Conservation (phyloP, 495 filamentous ascomycete genomes). For the Penicillium cataractarum region DNA sequence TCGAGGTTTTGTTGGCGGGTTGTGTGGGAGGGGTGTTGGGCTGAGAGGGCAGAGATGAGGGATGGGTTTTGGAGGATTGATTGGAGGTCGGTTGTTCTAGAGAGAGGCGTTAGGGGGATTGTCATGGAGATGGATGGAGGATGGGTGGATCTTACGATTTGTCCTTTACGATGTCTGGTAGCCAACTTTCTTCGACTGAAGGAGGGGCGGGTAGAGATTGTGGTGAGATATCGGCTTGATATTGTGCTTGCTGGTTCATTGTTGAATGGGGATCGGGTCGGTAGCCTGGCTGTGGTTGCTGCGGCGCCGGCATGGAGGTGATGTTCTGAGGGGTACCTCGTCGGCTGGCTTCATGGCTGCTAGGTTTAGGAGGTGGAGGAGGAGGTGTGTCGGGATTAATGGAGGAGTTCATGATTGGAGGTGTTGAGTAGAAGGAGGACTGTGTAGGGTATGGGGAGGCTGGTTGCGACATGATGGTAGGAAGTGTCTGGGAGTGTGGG, state of each 20-base stretch:
- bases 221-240: constrained; percentile 14
- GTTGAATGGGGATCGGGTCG: constrained; percentile 25
- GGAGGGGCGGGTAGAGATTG: constrained; percentile 39
- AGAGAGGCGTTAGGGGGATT: constrained; percentile 1
- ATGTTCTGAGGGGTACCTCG: constrained; percentile 60
- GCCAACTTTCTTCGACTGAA: constrained; percentile 58
- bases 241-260: constrained; percentile 24
- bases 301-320: constrained; percentile 34
- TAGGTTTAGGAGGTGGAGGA: constrained; percentile 72
- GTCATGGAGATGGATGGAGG: not conserved
- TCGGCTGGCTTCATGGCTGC: constrained; percentile 68
- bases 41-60: constrained; percentile 64
- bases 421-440: constrained; percentile 27
- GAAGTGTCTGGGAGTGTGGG: constrained; percentile 8
- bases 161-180: constrained; percentile 69
- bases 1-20: constrained; percentile 54
- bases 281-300: constrained; percentile 34
- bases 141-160: constrained; percentile 62
- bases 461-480: constrained; percentile 34
- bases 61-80: constrained; percentile 61
- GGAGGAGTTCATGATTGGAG: constrained; percentile 34
- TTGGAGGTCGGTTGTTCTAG: constrained; percentile 62
- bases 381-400: constrained; percentile 61
- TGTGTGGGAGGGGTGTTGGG: constrained; percentile 63
- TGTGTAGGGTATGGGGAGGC: constrained; percentile 28